Base-by-base conservation (phyloP, 2,329 filamentous ascomycete species). In the Colletotrichum phormii region DNA sequence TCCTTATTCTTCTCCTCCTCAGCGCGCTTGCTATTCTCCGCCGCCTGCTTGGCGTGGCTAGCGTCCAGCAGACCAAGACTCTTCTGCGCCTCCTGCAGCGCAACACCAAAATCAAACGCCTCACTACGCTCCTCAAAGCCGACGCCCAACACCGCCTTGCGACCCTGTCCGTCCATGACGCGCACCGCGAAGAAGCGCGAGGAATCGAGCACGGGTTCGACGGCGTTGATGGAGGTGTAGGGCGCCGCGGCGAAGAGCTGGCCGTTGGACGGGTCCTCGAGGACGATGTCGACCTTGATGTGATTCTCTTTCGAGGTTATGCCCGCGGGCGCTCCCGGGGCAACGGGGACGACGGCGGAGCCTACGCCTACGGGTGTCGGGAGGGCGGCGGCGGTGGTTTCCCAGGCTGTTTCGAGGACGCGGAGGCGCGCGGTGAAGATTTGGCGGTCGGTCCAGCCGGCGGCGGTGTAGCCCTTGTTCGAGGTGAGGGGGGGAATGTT, bases 391-490 rank as follows among this genome's bases (percentile, higher is more conserved):
- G 67, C 76, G 60, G 75, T 74, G 22, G 79, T 77, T 9, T 82
- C 84, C 69, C 90, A 86, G 5, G 93, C 91, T 1, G 93, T 95
- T 82, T 96, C 94, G 78, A 97, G 85, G 75, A 96, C 86, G 78
- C 95, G 94, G 66, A 97, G 84, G 60, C 94, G 93, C 55, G 93
- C 94, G 61, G 94, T 96, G 86, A 97, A 97, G 84, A 97, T 97
- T 80, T 94, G 91, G 49, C 92, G 90, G 59, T 87, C 86, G 33
- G 94, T 97, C 95, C 95, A 98, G 75, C 89, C 85, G 13, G 91
- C 88, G 72, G 95, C 95, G 46, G 88, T 89, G 86, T 97, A 93
- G 81, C 95, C 95, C 81, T 93, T 93, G 77, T 91, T 94, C 22
- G 92, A 93, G 57, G 92, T 88, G 71, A 95, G 86, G 29, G 95